These are phyloP conservation scores for Suillus tomentosus DNA, from an alignment of 768 basidiomycete species.

Conservation along the genomic window DNA sequence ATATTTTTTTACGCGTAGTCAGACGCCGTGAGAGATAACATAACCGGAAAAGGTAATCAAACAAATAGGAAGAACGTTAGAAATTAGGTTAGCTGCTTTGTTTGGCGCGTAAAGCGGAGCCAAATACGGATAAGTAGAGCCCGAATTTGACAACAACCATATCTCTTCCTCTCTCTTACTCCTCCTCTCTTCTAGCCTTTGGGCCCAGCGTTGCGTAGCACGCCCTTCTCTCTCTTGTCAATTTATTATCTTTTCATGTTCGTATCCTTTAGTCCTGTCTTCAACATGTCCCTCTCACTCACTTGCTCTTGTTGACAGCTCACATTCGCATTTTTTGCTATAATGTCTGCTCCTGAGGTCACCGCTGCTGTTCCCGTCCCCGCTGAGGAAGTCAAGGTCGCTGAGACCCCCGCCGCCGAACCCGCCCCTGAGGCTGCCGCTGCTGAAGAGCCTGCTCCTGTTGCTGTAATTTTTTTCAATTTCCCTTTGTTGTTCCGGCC, in stretches of 20 bases:
- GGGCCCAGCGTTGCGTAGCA: slow-evolving; percentile 57
- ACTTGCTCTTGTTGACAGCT: slow-evolving; percentile 39
- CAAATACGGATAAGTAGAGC: slow-evolving; percentile 44
- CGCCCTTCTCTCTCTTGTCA: slow-evolving; percentile 61
- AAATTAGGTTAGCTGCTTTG: slow-evolving; percentile 39
- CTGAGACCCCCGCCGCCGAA: slow-evolving; percentile 41
- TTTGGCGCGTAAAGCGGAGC: slow-evolving; percentile 42
- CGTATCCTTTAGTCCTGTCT: slow-evolving; percentile 23
- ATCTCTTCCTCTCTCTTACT: slow-evolving; percentile 57
- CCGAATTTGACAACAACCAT: slow-evolving; percentile 36
- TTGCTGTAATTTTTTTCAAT: slow-evolving; percentile 32
- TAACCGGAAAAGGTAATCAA: slow-evolving; percentile 12
- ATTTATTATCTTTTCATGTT: slow-evolving; percentile 54
- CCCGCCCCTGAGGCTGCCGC: slow-evolving; percentile 34
- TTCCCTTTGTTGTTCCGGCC: slow-evolving; percentile 9
- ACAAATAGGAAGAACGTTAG: slow-evolving; percentile 19
- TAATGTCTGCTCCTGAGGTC: slow-evolving; percentile 84
- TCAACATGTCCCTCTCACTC: slow-evolving; percentile 3
- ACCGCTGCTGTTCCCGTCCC: slow-evolving; percentile 40
- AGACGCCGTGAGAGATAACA: slow-evolving; percentile 14
- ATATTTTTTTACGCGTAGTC: neutral
- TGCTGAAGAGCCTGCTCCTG: slow-evolving; percentile 35
- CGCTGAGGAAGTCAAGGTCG: slow-evolving; percentile 56
- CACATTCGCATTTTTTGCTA: slow-evolving; percentile 55
- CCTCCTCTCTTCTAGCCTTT: slow-evolving; percentile 57